Base-by-base conservation (phyloP, 345 rosid genomes). In the Geranium rotundifolium region DNA sequence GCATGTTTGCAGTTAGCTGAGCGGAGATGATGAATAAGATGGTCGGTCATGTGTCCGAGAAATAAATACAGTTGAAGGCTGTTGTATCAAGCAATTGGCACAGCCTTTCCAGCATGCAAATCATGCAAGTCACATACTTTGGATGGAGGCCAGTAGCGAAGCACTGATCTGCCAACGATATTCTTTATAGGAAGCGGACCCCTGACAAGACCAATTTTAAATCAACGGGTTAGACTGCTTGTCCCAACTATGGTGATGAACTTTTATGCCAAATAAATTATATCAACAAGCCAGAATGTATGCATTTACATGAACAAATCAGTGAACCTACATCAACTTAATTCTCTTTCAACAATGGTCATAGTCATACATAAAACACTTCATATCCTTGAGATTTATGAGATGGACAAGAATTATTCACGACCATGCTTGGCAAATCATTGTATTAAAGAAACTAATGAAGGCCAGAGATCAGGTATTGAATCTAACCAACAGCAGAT, bases 71-170 rank as follows among this genome's bases (percentile, higher is more conserved):
- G 37, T 41, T 1, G 9, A 41, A 41, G 4, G 37, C 37, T 7
- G 7, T 31, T 31, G 37, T 31, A 9, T 41, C 50, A 41, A 41
- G 50, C 5, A 41, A 41, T 41, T 4, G 50, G 50, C 50, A 41
- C 50, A 41, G 50, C 10, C 59, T 63, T 63, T 27, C 29, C 31
- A 30, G 18, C 19, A 34, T 1, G 17, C n/a, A 39, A 17, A 19
- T 63, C 18, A 12, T 63, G 17, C 16, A 54, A 16, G 56, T 67
- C 71, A 1, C 56, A 29, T 31, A 67, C 17, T 56, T 65, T 72
- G 58, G 82, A 56, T 0, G 82, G 82, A 55, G 79, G 79, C 79
- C 79, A 75, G 19, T 75, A 78, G 29, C 79, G 76, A 17, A 78
- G 67, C 68, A 73, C 66, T 9, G 76, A 78, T 55, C 82, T 62